Base-by-base conservation (phyloP, 805 yeast genomes). In the Saturnispora galanensis region DNA sequence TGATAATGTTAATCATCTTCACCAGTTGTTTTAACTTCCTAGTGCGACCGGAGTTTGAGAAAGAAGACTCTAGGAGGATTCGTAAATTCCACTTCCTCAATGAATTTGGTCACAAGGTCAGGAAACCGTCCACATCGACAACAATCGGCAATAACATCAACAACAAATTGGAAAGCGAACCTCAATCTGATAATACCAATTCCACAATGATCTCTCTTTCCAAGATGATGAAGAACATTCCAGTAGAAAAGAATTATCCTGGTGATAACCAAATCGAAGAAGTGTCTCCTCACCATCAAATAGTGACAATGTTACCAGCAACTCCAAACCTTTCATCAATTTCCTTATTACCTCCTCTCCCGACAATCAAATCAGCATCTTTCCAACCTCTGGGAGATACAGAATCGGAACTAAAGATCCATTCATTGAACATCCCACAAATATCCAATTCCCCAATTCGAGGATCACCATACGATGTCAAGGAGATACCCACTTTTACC, bases 351-450 rank as follows among this genome's bases (percentile, higher is more conserved):
- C 42, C 37, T 7, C 17, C 37, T 15, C n/a, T 34, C 18, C 12
- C 42, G 33, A 30, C 41, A 29, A n/a, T 21, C 12, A 33, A 38
- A 15, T 38, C 32, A 29, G 31, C 11, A 28, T 38, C 31, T 38
- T 29, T 16, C 5, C 30, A 26, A 4, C 31, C 16, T 28, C 31
- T 31, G 5, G n/a, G 31, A 13, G 29, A 26, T 15, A 28, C 8
- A 11, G 36, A 36, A 18, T 10, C 11, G 10, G 37, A 41, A 34
- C 10, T 9, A 12, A 31, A 32, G 10, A 37, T 42, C 15, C 45
- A 37, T 18, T 29, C 34, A 13, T 26, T 42, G 9, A 42, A 42
- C 16, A 42, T 42, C n/a, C 45, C 45, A 17, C 41, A 42, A 37
- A 31, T 42, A 13, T 36, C 45, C 10, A 31, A 13, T 42, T 42